Base-by-base conservation (phyloP, 2,329 filamentous ascomycete species). In the Penicillium sp. region DNA sequence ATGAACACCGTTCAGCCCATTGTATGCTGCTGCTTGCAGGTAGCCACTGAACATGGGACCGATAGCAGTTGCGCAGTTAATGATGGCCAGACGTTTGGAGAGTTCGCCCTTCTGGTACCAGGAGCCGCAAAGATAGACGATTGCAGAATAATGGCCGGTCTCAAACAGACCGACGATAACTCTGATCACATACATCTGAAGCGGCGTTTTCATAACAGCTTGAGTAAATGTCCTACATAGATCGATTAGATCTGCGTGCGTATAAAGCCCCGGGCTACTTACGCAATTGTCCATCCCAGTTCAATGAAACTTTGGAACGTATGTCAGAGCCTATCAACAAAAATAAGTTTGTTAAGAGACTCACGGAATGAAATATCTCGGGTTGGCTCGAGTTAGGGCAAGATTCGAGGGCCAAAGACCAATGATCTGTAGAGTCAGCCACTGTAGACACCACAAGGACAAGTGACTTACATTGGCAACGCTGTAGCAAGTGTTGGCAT, bases 61-160 rank as follows among this genome's bases (percentile, higher is more conserved):
- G 28, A 47, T 47, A 11, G 45, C 45, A 23, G 45, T 47, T 6
- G 45, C 28, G 28, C 24, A 26, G 14, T 47, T 47, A 5, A 47
- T 47, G 45, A 47, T 47, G 11, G 45, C 45, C 9, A 47, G 23
- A 9, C 45, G 24, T 9, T 28, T 24, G 9, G 45, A 24, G n/a
- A 47, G 45, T 28, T 47, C 45, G 12, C 28, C 28, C 18, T 47
- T 47, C 20, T 47, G 45, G 45, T 47, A 47, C 45, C 45, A 47
- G 23, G 45, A 21, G 16, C 45, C 45, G 12, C 45, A 47, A 18
- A 47, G 16, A 26, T 47, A 47, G 12, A 47, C 18, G 2, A 47
- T 28, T 12, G 45, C 45, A 28, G 45, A 47, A 14, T 26, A 47
- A 28, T 47, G 45, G 1, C 45, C 45, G 8, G 45, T 47, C 28